These are phyloP conservation scores for Fusarium veterinarium DNA, from an alignment of 2,329 filamentous ascomycete species.

Conservation along the genomic window DNA sequence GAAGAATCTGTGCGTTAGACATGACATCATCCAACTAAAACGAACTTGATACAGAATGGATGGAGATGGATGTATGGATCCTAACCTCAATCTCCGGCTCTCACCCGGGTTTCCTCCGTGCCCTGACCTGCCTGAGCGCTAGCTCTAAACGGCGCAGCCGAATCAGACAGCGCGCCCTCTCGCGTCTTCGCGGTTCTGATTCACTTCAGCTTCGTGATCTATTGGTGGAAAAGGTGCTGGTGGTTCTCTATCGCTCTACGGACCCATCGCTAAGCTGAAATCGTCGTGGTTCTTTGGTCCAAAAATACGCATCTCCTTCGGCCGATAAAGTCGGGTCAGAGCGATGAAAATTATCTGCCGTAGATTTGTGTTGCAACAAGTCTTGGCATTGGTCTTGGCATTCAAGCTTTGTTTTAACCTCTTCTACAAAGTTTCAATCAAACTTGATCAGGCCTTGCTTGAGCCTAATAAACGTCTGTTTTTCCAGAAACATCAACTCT, in stretches of 20 bases:
- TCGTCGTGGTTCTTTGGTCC: constrained; percentile 2
- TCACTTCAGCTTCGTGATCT: background rate
- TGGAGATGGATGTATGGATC: background rate
- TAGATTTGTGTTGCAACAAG: constrained; percentile 13
- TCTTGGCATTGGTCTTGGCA: constrained; percentile 43
- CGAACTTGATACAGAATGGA: background rate
- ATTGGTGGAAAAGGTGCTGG: constrained; percentile 36
- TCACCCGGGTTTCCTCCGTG: constrained; percentile 34
- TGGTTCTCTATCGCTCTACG: background rate
- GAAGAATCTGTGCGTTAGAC: background rate
- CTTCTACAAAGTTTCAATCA: constrained; percentile 23
- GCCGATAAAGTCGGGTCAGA: constrained; percentile 33
- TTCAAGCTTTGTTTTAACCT: constrained; percentile 41
- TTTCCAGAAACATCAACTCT: background rate
- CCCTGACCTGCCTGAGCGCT: background rate
- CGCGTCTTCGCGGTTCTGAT: constrained; percentile 25
- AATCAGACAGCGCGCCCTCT: constrained; percentile 5
- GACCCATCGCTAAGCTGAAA: constrained; percentile 5
- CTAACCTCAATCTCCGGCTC: constrained; percentile 27
- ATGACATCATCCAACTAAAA: constrained; percentile 30
- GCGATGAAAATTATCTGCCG: constrained; percentile 7
- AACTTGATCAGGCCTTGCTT: background rate
- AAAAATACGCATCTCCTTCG: constrained; percentile 11
- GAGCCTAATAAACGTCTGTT: background rate
- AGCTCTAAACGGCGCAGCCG: background rate